Percentiles rank a stretch among this genome's conserved stretches.
phyloP scores from a whole-genome alignment of 371 early-diverging fungal species.

The Capillidium rhysosporum region DNA sequence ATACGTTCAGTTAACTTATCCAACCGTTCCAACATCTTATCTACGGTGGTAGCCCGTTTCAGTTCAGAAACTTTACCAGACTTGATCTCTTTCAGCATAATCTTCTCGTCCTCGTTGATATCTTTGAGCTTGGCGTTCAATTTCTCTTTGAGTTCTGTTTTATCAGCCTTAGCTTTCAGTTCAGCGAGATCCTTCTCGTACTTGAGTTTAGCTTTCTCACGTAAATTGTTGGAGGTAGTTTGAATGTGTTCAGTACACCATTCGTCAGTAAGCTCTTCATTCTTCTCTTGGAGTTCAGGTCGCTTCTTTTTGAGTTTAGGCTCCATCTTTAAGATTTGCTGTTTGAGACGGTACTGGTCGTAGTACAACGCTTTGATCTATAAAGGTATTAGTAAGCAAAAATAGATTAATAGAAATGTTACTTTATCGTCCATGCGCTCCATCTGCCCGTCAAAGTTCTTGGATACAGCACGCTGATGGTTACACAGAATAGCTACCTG shows the following conservation, averaged over 20 bases:
- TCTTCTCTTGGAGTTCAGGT: constrained; percentile 35
- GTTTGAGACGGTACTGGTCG: constrained; percentile 45
- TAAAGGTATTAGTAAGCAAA: neutral
- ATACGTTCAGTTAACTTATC: constrained; percentile 45
- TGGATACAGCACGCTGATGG: constrained; percentile 82
- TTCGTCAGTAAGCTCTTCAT: constrained; percentile 64
- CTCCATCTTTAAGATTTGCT: constrained; percentile 41
- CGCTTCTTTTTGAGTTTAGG: constrained; percentile 51
- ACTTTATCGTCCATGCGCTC: constrained; percentile 57
- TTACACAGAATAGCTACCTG: constrained; percentile 94
- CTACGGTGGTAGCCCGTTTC: constrained; percentile 21
- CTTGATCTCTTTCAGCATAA: constrained; percentile 25
- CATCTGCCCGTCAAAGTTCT: constrained; percentile 61
- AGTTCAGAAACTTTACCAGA: constrained; percentile 16
- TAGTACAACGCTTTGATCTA: constrained; percentile 65
- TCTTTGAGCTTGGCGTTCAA: constrained; percentile 30
- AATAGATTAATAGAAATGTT: constrained; percentile 3
- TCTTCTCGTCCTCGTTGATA: constrained; percentile 21
- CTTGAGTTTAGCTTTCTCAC: constrained; percentile 28
- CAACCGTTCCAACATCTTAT: constrained; percentile 37
- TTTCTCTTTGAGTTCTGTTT: constrained; percentile 23
- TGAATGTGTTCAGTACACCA: constrained; percentile 43
- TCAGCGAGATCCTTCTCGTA: constrained; percentile 56
- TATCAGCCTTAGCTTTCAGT: constrained; percentile 28
- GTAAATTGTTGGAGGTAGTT: constrained; percentile 30